phyloP scores from a whole-genome alignment of 495 filamentous ascomycete species.

The Cercophora sp. region DNA sequence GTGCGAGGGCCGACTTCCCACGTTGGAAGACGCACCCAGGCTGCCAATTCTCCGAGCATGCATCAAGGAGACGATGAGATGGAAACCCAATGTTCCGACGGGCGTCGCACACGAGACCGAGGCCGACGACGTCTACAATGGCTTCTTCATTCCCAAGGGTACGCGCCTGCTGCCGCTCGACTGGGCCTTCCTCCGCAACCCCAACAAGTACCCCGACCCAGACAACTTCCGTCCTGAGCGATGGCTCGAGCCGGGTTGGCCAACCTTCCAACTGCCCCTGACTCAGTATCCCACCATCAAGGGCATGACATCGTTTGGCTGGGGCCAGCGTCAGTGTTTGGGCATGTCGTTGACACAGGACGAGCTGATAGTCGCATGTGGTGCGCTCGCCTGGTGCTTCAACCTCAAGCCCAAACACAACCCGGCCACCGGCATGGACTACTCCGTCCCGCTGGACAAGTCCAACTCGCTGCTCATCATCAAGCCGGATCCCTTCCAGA shows the following conservation, averaged over 20 bases:
- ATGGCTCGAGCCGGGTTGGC: constrained; percentile 46
- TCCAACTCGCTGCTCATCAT: constrained; percentile 41
- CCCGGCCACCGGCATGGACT: constrained; percentile 27
- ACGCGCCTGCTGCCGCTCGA: constrained; percentile 49
- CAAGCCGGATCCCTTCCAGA: constrained; percentile 40
- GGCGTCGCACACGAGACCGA: constrained; percentile 43
- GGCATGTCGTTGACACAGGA: constrained; percentile 49
- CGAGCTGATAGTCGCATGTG: constrained; percentile 43
- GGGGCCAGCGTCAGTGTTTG: constrained; percentile 57
- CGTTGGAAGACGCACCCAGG: constrained; percentile 36
- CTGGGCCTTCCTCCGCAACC: constrained; percentile 39
- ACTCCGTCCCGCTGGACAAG: constrained; percentile 40
- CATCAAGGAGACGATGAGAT: constrained; percentile 47
- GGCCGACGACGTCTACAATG: constrained; percentile 40
- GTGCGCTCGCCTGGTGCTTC: constrained; percentile 45
- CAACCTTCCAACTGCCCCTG: constrained; percentile 50
- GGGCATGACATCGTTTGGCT: constrained; percentile 51
- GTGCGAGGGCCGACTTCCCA: constrained; percentile 39
- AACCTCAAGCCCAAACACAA: constrained; percentile 38
- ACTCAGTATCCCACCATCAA: constrained; percentile 42
- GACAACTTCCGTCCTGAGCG: constrained; percentile 48
- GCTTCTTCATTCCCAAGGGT: constrained; percentile 43
- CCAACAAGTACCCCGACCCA: constrained; percentile 47
- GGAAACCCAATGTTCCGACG: constrained; percentile 49
- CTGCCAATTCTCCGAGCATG: constrained; percentile 49